Evolutionary conservation across 176 grass and related monocot species (phyloP).

Genomic region (Urochloa ruziziensis): DNA sequence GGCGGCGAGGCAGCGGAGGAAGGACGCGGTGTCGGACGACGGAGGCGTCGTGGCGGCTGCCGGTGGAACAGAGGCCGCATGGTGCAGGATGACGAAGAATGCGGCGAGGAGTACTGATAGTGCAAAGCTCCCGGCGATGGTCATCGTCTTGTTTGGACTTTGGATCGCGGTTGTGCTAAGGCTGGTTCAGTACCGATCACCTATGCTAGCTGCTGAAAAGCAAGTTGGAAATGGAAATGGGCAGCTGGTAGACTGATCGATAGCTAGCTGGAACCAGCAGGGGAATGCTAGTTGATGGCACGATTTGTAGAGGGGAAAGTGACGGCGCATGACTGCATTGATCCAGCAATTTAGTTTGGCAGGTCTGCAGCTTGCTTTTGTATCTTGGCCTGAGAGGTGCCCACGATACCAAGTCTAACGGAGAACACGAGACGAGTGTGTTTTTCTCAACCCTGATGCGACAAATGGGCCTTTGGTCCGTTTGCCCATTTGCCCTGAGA

Average conservation of each 20-base stretch:
- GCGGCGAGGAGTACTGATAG: neutral
- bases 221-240: neutral
- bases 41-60: neutral
- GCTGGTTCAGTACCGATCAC: too few species aligned
- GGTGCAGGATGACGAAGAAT: neutral
- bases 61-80: neutral
- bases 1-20: conserved; percentile 47
- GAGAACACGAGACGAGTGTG: conserved; percentile 2
- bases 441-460: neutral
- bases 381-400: neutral
- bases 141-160: neutral
- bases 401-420: neutral
- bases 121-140: neutral
- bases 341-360: neutral
- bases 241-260: neutral
- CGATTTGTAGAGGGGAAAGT: neutral
- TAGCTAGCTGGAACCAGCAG: neutral
- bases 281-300: neutral
- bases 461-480: neutral
- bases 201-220: neutral
- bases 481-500: neutral
- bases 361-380: neutral
- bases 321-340: neutral
- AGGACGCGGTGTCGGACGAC: conserved; percentile 15
- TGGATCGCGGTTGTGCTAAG: neutral